These are phyloP conservation scores for Aspergillus aculeatus DNA, from an alignment of 2,329 filamentous ascomycete species.

Conservation along the genomic window DNA sequence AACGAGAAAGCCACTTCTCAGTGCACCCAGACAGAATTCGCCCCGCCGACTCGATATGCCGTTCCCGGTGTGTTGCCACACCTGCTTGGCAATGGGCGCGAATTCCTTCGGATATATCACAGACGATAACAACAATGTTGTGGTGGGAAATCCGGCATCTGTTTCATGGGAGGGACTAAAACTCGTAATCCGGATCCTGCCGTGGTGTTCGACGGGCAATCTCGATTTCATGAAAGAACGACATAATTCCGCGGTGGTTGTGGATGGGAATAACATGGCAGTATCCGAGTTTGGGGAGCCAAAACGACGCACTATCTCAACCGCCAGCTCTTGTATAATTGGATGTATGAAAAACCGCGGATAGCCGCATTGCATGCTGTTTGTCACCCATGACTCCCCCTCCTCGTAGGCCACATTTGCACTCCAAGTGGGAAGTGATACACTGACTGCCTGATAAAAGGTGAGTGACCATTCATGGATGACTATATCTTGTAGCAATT, in stretches of 20 bases:
- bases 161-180: constrained; percentile 59
- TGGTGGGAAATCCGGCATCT: constrained; percentile 58
- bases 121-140: constrained; percentile 63
- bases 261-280: constrained; percentile 81
- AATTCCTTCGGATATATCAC: constrained; percentile 69
- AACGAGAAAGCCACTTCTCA: constrained; percentile 67
- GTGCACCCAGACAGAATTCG: constrained; percentile 78
- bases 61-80: constrained; percentile 96
- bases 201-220: constrained; percentile 32
- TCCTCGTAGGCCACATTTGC: constrained; percentile 93
- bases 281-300: constrained; percentile 54
- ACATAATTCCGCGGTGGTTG: constrained; percentile 68
- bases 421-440: constrained; percentile 90
- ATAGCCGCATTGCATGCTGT: constrained; percentile 85
- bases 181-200: constrained; percentile 56
- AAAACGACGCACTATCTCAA: constrained; percentile 63
- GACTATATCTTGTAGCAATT: not conserved
- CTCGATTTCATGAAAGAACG: constrained; percentile 64
- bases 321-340: constrained; percentile 71
- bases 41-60: constrained; percentile 87
- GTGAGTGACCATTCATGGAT: constrained; percentile 7
- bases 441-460: constrained; percentile 77
- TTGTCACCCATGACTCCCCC: constrained; percentile 80
- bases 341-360: constrained; percentile 93
- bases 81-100: constrained; percentile 78